phyloP scores from a whole-genome alignment of 306 rosid genomes.

The Begonia masoniana region DNA sequence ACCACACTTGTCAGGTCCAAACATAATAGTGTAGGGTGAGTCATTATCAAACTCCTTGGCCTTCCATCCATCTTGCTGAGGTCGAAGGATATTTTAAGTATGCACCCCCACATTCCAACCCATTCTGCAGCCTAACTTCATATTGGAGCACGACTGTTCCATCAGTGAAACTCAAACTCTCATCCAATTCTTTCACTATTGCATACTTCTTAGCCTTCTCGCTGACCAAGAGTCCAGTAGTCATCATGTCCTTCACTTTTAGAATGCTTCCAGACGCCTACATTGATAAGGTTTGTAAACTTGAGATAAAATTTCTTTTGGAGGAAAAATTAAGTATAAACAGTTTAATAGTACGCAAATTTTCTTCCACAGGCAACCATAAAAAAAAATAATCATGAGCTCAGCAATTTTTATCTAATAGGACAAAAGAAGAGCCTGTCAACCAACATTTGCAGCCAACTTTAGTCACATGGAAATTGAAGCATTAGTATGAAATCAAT shows the following conservation, averaged over 20 bases:
- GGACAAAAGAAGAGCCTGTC: too few relatives aligned
- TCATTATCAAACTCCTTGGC: slow-evolving; percentile 72
- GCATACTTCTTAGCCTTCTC: slow-evolving; percentile 86
- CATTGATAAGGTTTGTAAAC: slow-evolving; percentile 7
- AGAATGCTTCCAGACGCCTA: slow-evolving; percentile 84
- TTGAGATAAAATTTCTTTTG: too few relatives aligned
- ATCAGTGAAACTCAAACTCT: slow-evolving; percentile 49
- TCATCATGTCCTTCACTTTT: slow-evolving; percentile 96
- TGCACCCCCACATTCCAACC: slow-evolving; percentile 99
- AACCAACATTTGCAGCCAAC: too few relatives aligned
- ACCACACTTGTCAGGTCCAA: slow-evolving; percentile 97
- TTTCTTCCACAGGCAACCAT: too few relatives aligned
- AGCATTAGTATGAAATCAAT: too few relatives aligned
- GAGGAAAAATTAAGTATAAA: too few relatives aligned
- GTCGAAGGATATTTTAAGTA: slow-evolving; percentile 80
- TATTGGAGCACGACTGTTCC: slow-evolving; percentile 75
- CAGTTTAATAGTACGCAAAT: too few relatives aligned
- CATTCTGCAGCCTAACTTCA: slow-evolving; percentile 82
- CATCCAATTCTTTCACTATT: slow-evolving; percentile 65
- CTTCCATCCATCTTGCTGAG: slow-evolving; percentile 84
- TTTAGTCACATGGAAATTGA: too few relatives aligned
- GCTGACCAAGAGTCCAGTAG: slow-evolving; percentile 78
- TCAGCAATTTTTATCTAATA: too few relatives aligned
- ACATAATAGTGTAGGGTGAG: slow-evolving; percentile 81
- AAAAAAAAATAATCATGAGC: too few relatives aligned